Evolutionary conservation across 306 rosid species (phyloP), one percentile per base, ranked within the genome.

Genomic region (Corylus avellana): DNA sequence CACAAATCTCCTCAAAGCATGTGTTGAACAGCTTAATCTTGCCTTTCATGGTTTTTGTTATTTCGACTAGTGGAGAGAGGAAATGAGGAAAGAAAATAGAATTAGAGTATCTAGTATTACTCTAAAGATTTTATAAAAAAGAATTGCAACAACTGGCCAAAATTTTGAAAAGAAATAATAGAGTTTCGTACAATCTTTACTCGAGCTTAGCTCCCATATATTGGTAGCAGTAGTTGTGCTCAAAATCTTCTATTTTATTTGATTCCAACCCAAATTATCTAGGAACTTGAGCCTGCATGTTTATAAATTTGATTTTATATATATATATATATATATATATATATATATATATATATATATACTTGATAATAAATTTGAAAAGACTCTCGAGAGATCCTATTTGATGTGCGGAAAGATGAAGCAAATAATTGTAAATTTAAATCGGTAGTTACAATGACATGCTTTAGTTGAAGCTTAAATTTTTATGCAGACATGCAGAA

Each of bases 1-100:
- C 86, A 84, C 96, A 93, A 71, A 81, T 72, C 67, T 93, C 93
- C 3, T 93, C 99, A n/a, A 95, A 95, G 76, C 72, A 70, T 17
- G 57, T 32, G 78, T 93, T 90, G 79, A 95, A 95, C 55, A 72
- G 59, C 80, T 84, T 91, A 29, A 95, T 85, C 87, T 89, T 95
- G 73, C 93, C 99, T 63, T 85, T 95, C 93, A 95, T 85, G 14
- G 88, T 72, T 73, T 84, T 92, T 0, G 82, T 22, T 22, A 22
- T 39, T 5, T 39, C 44, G 5, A 39, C 44, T 39, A 39, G 44
- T 3, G 44, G 44, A 22, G 25, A 22, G 25, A 22, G 25, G 25
- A 22, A 22, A 22, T 22, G 25, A 22, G 25, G 25, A 22, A 22
- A 22, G 25, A 22, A 22, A 22, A 22, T 22, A 22, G 25, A 22